These are phyloP conservation scores for Euclidium syriacum DNA, from an alignment of 345 rosid species.

Conservation along the genomic window DNA sequence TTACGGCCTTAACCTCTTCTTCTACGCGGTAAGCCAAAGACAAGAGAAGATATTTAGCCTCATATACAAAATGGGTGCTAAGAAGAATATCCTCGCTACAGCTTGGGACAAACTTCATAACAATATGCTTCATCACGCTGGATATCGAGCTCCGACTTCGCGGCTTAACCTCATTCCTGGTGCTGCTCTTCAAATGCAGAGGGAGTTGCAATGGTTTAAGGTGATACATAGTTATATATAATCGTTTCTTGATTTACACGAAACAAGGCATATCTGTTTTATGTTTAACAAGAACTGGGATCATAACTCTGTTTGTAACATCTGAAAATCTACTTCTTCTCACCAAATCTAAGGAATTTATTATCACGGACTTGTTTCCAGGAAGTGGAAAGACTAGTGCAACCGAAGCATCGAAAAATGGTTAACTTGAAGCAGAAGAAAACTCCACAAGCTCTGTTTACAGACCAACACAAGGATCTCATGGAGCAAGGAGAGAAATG, in stretches of 20 bases:
- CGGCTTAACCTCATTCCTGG: constrained; percentile 59
- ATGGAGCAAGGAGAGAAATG: constrained; percentile 47
- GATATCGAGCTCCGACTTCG: constrained; percentile 46
- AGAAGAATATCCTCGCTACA: constrained; percentile 45
- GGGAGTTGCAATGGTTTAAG: constrained; percentile 81
- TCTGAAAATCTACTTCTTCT: neutral
- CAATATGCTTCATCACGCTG: constrained; percentile 76
- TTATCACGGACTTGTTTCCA: neutral
- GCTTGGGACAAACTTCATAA: constrained; percentile 38
- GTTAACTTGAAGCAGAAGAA: constrained; percentile 27
- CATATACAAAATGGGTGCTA: constrained; percentile 56
- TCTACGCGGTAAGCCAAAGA: constrained; percentile 50
- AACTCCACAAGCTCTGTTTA: constrained; percentile 51
- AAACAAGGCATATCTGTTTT: neutral
- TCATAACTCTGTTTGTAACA: neutral
- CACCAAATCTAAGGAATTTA: neutral
- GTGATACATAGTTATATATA: constrained; percentile 25
- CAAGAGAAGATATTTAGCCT: constrained; percentile 75
- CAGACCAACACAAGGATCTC: constrained; percentile 43
- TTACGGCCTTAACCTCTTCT: constrained; percentile 40
- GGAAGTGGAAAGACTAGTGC: constrained; percentile 72
- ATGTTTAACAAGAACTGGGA: neutral
- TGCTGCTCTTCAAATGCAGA: constrained; percentile 78
- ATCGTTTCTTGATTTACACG: constrained; percentile 13
- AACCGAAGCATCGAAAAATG: constrained; percentile 61